Evolutionary conservation across 768 basidiomycete genomes (phyloP), one percentile per base, ranked within the genome.

Genomic region (Agaricus subrufescens): DNA sequence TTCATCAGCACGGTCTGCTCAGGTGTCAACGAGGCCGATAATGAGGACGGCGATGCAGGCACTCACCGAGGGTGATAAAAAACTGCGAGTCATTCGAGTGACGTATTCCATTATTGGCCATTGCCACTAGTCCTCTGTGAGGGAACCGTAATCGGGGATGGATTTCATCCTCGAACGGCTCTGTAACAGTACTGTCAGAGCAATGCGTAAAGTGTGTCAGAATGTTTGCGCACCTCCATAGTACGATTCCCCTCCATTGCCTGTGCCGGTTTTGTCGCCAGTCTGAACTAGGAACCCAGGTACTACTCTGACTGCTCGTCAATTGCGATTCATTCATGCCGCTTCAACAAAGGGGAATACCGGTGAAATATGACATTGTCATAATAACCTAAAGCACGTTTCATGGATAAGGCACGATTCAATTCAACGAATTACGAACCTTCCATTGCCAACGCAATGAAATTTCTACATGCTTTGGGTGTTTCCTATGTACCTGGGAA

Each of bases 331-430:
- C 8, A 15, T 15, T 31, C 25, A 40, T 48, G 46, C 9, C 15
- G n/a, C 9, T 47, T 19, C 14, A 42, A 7, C 4, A 7, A 40
- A 31, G 10, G 4, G 45, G 70, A 34, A 25, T 64, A 90, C 89
- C 95, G 83, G 71, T 97, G 94, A 62, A 98, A 98, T 46, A 96
- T 90, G 52, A 94, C 88, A 34, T 91, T 90, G 58, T 98, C 96
- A 71, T 98, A 98, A 70, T 97, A 98, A 7, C 96, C 94, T 95
- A 63, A 37, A 58, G 19, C 4, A 12, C 25, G 38, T 6, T n/a
- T 15, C 25, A 50, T 50, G 12, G 15, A 19, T 38, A 14, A 3
- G 4, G 12, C 25, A 50, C 55, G 37, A 55, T 30, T 40, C 31
- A n/a, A 51, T 19, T 42, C 48, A 58, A 52, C 58, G 61, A 70